phyloP scores from a whole-genome alignment of 331 rosid species.

The Saraca asoca region DNA sequence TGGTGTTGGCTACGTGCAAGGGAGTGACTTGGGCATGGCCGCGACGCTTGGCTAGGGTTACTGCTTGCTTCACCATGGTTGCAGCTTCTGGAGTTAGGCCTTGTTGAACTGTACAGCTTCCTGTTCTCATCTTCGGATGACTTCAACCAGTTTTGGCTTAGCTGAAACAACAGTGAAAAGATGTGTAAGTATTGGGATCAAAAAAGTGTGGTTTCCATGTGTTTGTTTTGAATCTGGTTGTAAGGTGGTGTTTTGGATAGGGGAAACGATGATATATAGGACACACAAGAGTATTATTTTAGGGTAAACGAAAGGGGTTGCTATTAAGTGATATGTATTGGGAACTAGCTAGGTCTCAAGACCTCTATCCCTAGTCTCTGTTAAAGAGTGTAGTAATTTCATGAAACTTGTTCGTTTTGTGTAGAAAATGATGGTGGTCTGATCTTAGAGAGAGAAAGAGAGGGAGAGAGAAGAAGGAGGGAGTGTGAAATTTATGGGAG shows the following conservation, averaged over 20 bases:
- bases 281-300: constrained; percentile 8
- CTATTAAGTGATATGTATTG: too few species aligned
- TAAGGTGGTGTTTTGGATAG: constrained; percentile 26
- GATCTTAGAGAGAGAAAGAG: constrained; percentile 28
- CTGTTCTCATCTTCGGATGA: constrained; percentile 71
- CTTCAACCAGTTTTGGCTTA: background rate
- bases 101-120: constrained; percentile 76
- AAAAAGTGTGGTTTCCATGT: constrained; percentile 29
- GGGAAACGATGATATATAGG: constrained; percentile 25
- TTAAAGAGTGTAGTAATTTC: constrained; percentile 32
- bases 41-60: constrained; percentile 79
- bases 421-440: constrained; percentile 39
- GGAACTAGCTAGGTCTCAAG: constrained; percentile 31
- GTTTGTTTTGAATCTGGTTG: constrained; percentile 18
- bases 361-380: constrained; percentile 19
- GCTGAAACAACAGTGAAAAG: background rate
- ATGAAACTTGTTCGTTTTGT: constrained; percentile 35
- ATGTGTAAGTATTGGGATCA: constrained; percentile 8
- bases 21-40: constrained; percentile 99
- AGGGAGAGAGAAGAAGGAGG: constrained; percentile 12
- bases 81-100: constrained; percentile 85
- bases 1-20: constrained; percentile 87
- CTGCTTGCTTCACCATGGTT: constrained; percentile 71
- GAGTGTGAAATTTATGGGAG: constrained; percentile 60
- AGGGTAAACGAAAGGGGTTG: constrained; percentile 8